These are phyloP conservation scores for Rhizopogon sp. DNA, from an alignment of 768 basidiomycete species.

Conservation along the genomic window DNA sequence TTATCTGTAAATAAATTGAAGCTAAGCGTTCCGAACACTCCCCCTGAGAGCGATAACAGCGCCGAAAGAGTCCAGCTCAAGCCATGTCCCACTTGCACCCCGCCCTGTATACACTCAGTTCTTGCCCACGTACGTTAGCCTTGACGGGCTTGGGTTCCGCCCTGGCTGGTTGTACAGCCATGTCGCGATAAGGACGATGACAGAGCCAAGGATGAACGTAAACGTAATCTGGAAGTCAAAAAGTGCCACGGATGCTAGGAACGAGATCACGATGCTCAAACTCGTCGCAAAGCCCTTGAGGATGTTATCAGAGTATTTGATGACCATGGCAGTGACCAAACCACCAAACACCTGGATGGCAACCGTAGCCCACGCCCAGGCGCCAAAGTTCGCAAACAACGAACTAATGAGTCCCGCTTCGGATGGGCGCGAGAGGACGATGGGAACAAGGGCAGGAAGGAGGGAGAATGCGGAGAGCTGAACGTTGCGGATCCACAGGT, in stretches of 20 bases:
- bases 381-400: slow-evolving; percentile 82
- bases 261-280: slow-evolving; percentile 90
- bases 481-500: slow-evolving; percentile 96
- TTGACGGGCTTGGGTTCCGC: slow-evolving; percentile 28
- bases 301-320: slow-evolving; percentile 91
- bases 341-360: slow-evolving; percentile 88
- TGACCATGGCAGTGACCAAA: slow-evolving; percentile 86
- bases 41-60: not conserved
- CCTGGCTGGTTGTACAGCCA: slow-evolving; percentile 83
- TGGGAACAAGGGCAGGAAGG: slow-evolving; percentile 78
- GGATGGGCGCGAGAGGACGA: slow-evolving; percentile 49
- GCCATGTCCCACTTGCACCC: not conserved
- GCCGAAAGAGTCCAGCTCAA: not conserved
- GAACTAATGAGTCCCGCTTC: slow-evolving; percentile 38
- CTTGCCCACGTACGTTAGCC: slow-evolving; percentile 24
- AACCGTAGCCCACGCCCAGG: slow-evolving; percentile 91
- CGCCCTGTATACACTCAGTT: slow-evolving; percentile 2
- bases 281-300: slow-evolving; percentile 95
- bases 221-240: slow-evolving; percentile 87
- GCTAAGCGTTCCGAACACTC: slow-evolving; percentile 11
- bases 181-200: slow-evolving; percentile 81
- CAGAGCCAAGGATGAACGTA: slow-evolving; percentile 80
- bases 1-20: slow-evolving; percentile 12
- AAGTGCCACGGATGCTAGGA: slow-evolving; percentile 84
- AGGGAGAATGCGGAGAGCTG: slow-evolving; percentile 94